phyloP scores from a whole-genome alignment of 2,329 filamentous ascomycete genomes.

The Aspergillus sp. region DNA sequence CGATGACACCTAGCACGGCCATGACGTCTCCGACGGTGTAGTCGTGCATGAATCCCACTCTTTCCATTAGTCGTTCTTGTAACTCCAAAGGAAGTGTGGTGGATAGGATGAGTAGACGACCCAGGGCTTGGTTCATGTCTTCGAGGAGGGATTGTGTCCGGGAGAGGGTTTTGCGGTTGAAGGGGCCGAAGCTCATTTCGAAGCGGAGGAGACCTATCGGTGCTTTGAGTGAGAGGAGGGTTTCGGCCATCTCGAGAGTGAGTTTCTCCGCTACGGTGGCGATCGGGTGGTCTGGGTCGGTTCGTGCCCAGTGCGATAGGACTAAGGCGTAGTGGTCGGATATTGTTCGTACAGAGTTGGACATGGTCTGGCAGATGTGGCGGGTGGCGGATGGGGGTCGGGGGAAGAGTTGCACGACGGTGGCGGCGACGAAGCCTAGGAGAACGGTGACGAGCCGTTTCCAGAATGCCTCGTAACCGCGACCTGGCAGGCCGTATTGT shows the following conservation, averaged over 20 bases:
- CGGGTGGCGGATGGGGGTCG: slow-evolving; percentile 50
- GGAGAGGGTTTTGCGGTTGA: slow-evolving; percentile 36
- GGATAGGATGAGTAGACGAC: slow-evolving; percentile 39
- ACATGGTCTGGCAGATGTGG: slow-evolving; percentile 50
- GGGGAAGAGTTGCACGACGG: slow-evolving; percentile 52
- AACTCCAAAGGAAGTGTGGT: slow-evolving; percentile 40
- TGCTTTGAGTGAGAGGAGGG: slow-evolving; percentile 35
- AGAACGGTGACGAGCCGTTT: slow-evolving; percentile 48
- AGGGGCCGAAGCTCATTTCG: slow-evolving; percentile 44
- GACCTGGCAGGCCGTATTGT: slow-evolving; percentile 50
- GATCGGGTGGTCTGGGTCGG: slow-evolving; percentile 24
- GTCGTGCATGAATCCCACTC: slow-evolving; percentile 47
- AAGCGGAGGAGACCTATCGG: slow-evolving; percentile 39
- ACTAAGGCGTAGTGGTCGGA: slow-evolving; percentile 54
- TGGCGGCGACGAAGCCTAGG: slow-evolving; percentile 47
- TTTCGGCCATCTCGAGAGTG: slow-evolving; percentile 35
- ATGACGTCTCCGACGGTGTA: slow-evolving; percentile 53
- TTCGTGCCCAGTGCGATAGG: slow-evolving; percentile 47
- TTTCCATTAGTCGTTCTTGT: slow-evolving; percentile 42
- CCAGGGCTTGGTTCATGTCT: slow-evolving; percentile 35
- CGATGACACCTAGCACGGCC: slow-evolving; percentile 51
- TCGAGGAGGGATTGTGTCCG: slow-evolving; percentile 37
- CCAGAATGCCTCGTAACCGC: slow-evolving; percentile 54
- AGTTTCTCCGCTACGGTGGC: slow-evolving; percentile 32
- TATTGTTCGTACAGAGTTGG: slow-evolving; percentile 46